phyloP scores from a whole-genome alignment of 371 early-diverging fungal genomes.

The Mortierella sp. region DNA sequence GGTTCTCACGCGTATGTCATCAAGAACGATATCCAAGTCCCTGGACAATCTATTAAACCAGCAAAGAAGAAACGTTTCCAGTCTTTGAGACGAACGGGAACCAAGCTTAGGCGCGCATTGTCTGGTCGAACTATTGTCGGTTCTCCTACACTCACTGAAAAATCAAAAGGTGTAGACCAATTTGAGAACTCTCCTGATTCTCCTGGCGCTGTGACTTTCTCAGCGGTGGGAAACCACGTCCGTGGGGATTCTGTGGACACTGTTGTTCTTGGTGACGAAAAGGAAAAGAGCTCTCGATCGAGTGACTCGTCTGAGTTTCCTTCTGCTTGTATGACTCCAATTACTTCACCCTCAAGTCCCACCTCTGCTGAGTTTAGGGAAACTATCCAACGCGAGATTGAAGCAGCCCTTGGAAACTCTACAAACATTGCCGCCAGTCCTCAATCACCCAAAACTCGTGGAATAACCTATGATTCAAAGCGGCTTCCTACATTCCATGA shows the following conservation, averaged over 20 bases:
- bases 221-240: conserved; percentile 8
- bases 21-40: conserved; percentile 54
- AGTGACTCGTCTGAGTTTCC: conserved; percentile 1
- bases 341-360: conserved; percentile 20
- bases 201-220: conserved; percentile 5
- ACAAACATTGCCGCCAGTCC: background rate
- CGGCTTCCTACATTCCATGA: conserved; percentile 48
- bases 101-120: conserved; percentile 42
- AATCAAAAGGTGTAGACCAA: background rate
- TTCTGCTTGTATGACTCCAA: background rate
- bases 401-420: background rate
- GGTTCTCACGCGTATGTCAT: conserved; percentile 54
- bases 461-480: conserved; percentile 31
- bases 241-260: conserved; percentile 15
- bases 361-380: conserved; percentile 1
- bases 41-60: conserved; percentile 22
- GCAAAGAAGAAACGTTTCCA: conserved; percentile 48
- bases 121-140: conserved; percentile 44
- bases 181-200: background rate
- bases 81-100: conserved; percentile 44
- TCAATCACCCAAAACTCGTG: conserved; percentile 17
- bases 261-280: background rate
- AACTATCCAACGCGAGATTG: background rate
- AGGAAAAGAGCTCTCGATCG: background rate
- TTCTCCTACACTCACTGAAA: background rate